Evolutionary conservation across 2,329 filamentous ascomycete species (phyloP).

Genomic region (Pyricularia sp.): DNA sequence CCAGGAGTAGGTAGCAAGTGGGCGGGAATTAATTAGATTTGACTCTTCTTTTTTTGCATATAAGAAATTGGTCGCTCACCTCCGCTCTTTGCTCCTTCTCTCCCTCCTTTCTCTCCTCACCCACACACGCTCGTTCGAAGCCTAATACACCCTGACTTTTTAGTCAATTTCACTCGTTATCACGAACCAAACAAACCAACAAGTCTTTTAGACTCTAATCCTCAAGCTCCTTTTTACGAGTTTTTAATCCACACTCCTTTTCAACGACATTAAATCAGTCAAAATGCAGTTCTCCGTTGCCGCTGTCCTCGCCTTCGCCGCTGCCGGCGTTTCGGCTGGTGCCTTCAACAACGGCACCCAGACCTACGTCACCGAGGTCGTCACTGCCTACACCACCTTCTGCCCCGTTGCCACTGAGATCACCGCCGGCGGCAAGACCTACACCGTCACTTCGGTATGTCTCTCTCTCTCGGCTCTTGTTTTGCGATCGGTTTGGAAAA

Average conservation of each 20-base stretch:
- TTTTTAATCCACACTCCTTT: slow-evolving; percentile 14
- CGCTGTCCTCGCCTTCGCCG: slow-evolving; percentile 40
- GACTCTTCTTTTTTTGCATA: slow-evolving; percentile 29
- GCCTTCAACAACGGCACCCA: slow-evolving; percentile 28
- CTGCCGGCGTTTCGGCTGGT: slow-evolving; percentile 28
- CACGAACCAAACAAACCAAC: slow-evolving; percentile 11
- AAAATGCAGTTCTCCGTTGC: slow-evolving; percentile 57
- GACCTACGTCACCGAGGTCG: slow-evolving; percentile 52
- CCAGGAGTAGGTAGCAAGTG: background rate
- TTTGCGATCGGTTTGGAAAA: too few species aligned
- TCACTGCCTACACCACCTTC: slow-evolving; percentile 61
- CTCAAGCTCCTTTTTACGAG: slow-evolving; percentile 16
- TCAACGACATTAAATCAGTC: slow-evolving; percentile 34
- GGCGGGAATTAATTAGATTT: background rate
- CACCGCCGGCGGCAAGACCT: slow-evolving; percentile 56
- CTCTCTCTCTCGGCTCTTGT: too few species aligned
- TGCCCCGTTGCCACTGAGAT: slow-evolving; percentile 60
- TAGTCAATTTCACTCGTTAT: slow-evolving; percentile 52
- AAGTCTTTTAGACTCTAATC: slow-evolving; percentile 6
- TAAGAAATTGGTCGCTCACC: slow-evolving; percentile 31
- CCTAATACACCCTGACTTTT: slow-evolving; percentile 38
- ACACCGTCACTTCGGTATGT: slow-evolving; percentile 55
- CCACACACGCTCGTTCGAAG: slow-evolving; percentile 32
- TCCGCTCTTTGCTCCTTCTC: slow-evolving; percentile 20
- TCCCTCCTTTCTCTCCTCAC: slow-evolving; percentile 31